Evolutionary conservation across 2,329 filamentous ascomycete genomes (phyloP), one percentile per base, ranked within the genome.

Genomic region (Calonectria pseudoturangicola): DNA sequence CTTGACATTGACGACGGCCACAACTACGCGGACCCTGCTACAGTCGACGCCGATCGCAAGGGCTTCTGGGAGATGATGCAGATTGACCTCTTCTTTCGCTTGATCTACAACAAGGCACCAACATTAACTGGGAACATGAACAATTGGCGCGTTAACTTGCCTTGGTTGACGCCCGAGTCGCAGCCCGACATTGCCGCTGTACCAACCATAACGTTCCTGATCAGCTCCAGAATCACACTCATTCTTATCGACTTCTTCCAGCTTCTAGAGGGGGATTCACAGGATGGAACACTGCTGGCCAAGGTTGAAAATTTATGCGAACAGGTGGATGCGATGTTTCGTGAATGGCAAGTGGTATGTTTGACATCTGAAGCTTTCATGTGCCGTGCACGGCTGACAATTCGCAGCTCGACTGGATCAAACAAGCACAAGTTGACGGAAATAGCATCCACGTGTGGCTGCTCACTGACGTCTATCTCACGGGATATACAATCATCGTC

Each of bases 51-150:
- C 27, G 68, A 66, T 28, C 60, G 68, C 27, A 70, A 54, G 43
- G 62, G 68, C 5, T 66, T 66, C 8, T 70, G 68, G 68, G 68
- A 70, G 43, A 47, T 70, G 50, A 66, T 70, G 25, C 68, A 70
- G 12, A 56, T 70, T 25, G 68, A 70, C 16, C 51, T 70, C 16
- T 65, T 70, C 18, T 70, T 70, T n/a, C 68, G 68, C 18, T 13
- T 70, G 10, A 36, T 70, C 1, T 66, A 70, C 43, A 62, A 70
- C 60, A 58, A 51, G 16, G 39, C 68, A 3, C 50, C 68, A 4
- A 43, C 62, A 1, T 28, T 70, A 5, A 60, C 50, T 3, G 39
- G 25, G 21, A 66, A 39, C 30, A 39, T 60, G 50, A 51, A 30
- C 39, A 70, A 51, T 39, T 70, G 68, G 68, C 68, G 68, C 18